Conservation (phyloP, 225 moss, liverwort and hornwort species). For the Neckera pumila region DNA sequence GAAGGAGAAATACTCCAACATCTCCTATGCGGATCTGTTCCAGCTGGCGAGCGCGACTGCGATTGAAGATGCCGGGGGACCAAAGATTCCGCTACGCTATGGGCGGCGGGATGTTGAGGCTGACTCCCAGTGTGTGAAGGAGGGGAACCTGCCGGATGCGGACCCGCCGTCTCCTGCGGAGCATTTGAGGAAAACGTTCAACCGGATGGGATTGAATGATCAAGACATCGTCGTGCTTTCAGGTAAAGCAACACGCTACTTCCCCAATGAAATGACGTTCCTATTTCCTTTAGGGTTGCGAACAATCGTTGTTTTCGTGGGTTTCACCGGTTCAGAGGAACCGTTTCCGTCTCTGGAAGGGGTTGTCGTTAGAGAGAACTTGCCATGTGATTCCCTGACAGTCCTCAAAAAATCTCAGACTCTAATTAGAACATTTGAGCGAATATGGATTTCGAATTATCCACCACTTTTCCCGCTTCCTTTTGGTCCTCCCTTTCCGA, state of each 20-base stretch:
- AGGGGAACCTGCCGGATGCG: constrained; percentile 67
- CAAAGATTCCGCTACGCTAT: constrained; percentile 58
- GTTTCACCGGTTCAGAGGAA: neutral
- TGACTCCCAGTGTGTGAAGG: constrained; percentile 50
- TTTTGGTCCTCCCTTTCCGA: neutral
- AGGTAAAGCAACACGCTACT: neutral
- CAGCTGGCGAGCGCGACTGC: constrained; percentile 90
- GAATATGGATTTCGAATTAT: neutral
- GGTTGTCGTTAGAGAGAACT: neutral
- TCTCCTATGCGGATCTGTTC: constrained; percentile 72
- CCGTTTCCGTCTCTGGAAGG: neutral
- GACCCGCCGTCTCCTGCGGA: constrained; percentile 66
- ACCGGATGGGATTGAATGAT: constrained; percentile 79
- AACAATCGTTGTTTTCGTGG: neutral
- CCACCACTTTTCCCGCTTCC: neutral
- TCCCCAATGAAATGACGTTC: no score
- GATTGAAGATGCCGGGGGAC: constrained; percentile 83
- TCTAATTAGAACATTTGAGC: neutral
- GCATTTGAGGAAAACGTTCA: constrained; percentile 72
- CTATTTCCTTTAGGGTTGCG: neutral
- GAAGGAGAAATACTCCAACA: constrained; percentile 54
- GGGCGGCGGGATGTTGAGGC: constrained; percentile 51
- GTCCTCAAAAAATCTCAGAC: neutral
- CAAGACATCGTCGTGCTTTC: constrained; percentile 57
- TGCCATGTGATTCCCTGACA: neutral